phyloP scores from a whole-genome alignment of 805 yeast genomes.

The Cyberlindnera americana region DNA sequence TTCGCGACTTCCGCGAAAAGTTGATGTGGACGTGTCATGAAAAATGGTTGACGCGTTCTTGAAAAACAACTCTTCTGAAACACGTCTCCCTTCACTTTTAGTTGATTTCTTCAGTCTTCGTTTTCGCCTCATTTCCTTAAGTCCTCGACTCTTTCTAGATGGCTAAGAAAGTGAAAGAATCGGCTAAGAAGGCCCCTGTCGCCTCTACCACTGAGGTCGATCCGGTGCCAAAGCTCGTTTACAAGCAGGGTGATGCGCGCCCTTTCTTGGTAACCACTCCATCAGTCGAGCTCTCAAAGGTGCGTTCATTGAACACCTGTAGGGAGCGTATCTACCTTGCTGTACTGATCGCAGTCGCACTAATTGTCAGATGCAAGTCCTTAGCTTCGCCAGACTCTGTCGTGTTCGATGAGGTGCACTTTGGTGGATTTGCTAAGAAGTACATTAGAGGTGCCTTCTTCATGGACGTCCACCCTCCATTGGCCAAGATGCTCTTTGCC shows the following conservation, averaged over 20 bases:
- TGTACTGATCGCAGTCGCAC: constrained; percentile 48
- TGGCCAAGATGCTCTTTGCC: constrained; percentile 73
- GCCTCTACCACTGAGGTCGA: constrained; percentile 22
- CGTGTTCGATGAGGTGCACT: constrained; percentile 91
- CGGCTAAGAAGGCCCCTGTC: background rate
- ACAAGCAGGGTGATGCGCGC: constrained; percentile 50
- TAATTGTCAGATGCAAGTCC: constrained; percentile 55
- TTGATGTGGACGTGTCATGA: constrained; percentile 13
- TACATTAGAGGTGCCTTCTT: constrained; percentile 64
- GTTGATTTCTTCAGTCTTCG: background rate
- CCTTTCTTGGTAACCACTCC: constrained; percentile 53
- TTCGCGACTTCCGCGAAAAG: constrained; percentile 4
- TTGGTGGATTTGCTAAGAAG: constrained; percentile 92
- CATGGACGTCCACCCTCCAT: constrained; percentile 79
- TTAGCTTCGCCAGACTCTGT: constrained; percentile 73
- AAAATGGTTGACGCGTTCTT: constrained; percentile 9
- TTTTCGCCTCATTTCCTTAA: too few species aligned
- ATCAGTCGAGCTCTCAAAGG: constrained; percentile 34
- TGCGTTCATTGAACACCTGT: constrained; percentile 37
- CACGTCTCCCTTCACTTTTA: too few species aligned
- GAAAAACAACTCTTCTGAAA: too few species aligned
- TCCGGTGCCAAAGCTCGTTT: constrained; percentile 43
- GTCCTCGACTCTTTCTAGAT: constrained; percentile 3
- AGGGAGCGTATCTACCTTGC: constrained; percentile 40
- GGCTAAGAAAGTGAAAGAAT: constrained; percentile 19